A percentile compares a stretch with the other conserved stretches of the same genome.
Conservation (phyloP, 2,329 filamentous ascomycete species). For the Scytalidium sp. region DNA sequence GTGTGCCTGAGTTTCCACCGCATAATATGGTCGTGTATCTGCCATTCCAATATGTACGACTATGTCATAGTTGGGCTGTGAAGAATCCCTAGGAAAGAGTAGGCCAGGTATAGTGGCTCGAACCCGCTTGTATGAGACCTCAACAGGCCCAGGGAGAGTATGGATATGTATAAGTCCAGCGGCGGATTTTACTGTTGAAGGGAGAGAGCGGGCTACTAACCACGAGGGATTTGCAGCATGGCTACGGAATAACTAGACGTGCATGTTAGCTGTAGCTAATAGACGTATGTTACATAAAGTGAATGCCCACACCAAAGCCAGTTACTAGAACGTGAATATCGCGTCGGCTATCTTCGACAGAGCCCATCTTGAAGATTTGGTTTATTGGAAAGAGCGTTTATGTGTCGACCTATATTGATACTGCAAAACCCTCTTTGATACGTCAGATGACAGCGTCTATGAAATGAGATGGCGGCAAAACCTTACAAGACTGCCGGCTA, state of each 20-base stretch:
- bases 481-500: no score
- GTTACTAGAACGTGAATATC: constrained; percentile 58
- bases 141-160: constrained; percentile 61
- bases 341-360: no score
- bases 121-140: constrained; percentile 67
- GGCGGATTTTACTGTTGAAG: constrained; percentile 54
- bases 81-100: constrained; percentile 10
- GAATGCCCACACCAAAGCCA: constrained; percentile 51
- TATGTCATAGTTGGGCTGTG: constrained; percentile 51
- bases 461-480: no score
- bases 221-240: constrained; percentile 72
- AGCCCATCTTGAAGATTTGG: no score
- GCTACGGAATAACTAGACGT: neutral
- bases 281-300: neutral
- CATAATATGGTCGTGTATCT: constrained; percentile 58
- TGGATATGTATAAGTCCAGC: constrained; percentile 37
- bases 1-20: constrained; percentile 66
- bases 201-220: constrained; percentile 67
- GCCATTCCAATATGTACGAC: constrained; percentile 79
- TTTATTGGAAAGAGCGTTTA: no score
- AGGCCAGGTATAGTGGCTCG: constrained; percentile 59
- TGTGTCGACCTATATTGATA: no score
- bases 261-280: neutral
- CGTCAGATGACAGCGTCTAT: no score
- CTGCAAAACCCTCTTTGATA: no score